These are phyloP conservation scores for Ogataea minuta DNA, from an alignment of 805 yeast species.

Conservation along the genomic window DNA sequence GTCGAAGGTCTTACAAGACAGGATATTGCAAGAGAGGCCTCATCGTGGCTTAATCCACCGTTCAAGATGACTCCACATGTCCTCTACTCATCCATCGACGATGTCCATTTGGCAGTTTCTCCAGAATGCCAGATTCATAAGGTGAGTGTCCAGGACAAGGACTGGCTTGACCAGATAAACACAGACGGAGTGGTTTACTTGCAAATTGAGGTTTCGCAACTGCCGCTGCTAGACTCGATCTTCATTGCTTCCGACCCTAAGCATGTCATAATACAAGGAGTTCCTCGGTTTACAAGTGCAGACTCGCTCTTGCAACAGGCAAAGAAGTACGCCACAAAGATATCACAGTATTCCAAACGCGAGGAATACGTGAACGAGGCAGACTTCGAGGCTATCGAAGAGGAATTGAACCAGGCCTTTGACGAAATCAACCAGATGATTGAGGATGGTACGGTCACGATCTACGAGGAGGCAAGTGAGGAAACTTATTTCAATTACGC, in stretches of 20 bases:
- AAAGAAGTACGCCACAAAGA: constrained; percentile 14
- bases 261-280: constrained; percentile 33
- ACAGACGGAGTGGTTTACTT: constrained; percentile 4
- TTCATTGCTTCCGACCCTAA: constrained; percentile 12
- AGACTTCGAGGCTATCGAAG: constrained; percentile 27
- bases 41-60: constrained; percentile 8
- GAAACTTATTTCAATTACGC: background rate
- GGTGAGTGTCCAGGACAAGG: constrained; percentile 3
- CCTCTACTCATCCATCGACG: constrained; percentile 16
- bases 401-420: constrained; percentile 32
- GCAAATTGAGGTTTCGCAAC: constrained; percentile 6
- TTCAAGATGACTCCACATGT: constrained; percentile 25
- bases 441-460: constrained; percentile 26
- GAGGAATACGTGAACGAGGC: constrained; percentile 23
- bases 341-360: constrained; percentile 15
- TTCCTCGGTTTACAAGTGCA: constrained; percentile 26
- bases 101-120: constrained; percentile 8
- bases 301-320: constrained; percentile 21
- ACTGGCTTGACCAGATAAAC: constrained; percentile 13
- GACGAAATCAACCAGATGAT: constrained; percentile 29
- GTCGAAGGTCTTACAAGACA: constrained; percentile 22
- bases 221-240: constrained; percentile 11
- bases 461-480: constrained; percentile 16
- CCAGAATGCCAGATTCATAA: constrained; percentile 9
- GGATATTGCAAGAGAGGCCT: constrained; percentile 20